Conservation (phyloP, 108 stramenopile species). For the Aurantiochytrium sp. region DNA sequence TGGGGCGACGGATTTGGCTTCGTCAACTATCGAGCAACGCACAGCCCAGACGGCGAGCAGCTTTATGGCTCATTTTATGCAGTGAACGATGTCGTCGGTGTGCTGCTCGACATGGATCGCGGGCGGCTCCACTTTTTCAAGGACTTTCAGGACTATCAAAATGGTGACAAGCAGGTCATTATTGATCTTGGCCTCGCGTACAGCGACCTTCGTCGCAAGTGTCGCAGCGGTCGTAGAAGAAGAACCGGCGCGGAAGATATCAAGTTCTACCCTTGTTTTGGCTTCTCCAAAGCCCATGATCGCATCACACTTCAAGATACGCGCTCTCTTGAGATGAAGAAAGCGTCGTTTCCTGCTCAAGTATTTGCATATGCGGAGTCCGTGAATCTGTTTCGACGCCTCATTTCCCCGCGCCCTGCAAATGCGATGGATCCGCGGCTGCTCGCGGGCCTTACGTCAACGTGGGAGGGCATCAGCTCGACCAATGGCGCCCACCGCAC, state of each 20-base stretch:
- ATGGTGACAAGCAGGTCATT: constrained; percentile 14
- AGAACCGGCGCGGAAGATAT: background rate
- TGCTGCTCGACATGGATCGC: constrained; percentile 27
- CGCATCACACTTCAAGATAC: background rate
- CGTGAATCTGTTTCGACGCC: background rate
- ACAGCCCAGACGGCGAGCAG: background rate
- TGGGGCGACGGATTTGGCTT: constrained; percentile 19
- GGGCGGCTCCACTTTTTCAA: constrained; percentile 15
- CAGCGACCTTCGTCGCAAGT: background rate
- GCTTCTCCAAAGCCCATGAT: background rate
- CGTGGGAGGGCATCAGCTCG: background rate
- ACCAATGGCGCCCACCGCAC: background rate
- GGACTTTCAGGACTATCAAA: background rate
- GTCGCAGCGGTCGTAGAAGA: background rate
- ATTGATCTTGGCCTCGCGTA: background rate
- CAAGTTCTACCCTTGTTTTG: constrained; percentile 21
- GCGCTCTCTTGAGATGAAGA: background rate
- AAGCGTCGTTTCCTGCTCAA: background rate
- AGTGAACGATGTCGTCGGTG: constrained; percentile 24
- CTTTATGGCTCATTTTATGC: constrained; percentile 18
- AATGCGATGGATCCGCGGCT: too few relatives aligned
- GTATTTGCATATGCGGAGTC: background rate
- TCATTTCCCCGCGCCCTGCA: background rate
- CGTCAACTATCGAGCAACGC: constrained; percentile 9
- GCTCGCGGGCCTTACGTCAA: background rate